Evolutionary conservation across 768 basidiomycete species (phyloP), one percentile per base, ranked within the genome.

Genomic region (Suillus americanus): DNA sequence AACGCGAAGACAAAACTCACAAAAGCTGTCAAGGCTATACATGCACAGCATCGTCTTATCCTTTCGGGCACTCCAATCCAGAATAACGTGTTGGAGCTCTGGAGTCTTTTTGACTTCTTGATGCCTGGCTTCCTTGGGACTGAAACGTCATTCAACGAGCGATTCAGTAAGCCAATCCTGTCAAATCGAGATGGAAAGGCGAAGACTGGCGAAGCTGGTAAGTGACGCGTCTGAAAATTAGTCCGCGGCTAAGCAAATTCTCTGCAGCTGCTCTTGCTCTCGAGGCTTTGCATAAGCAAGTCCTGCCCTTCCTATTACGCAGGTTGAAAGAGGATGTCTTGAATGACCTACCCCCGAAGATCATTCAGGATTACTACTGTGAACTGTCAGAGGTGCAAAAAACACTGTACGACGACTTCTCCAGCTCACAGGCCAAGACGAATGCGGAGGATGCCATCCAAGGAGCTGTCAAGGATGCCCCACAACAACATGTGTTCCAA

Each of bases 81-180:
- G 79, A 99, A 99, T 75, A 99, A 99, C 73, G 95, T 99, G 2
- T 81, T 99, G 57, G 97, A 99, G 74, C 80, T 99, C 2, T 99
- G 97, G 97, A 97, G 94, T 77, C 79, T 99, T 51, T 99, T 99
- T 76, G 97, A 99, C 78, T 99, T 99, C 79, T 80, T 99, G 68
- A 99, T 99, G 97, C 97, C 97, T 18, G 97, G 97, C 4, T 99
- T 99, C 80, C 80, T 99, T 60, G 97, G 97, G n/a, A 95, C 91
- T 14, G 97, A 99, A 75, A 76, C 89, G 16, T 90, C 89, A 2
- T 99, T 99, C 81, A 97, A 94, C 70, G 95, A 99, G 64, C 86
- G 94, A 37, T 99, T 97, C 73, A 90, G 94, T 66, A 97, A 96
- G 73, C 97, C 97, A 2, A 99, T 99, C 56, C 79, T 97, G 60